Percentiles rank a stretch among this genome's conserved stretches.
Evolutionary conservation across 805 yeast genomes (phyloP).

Genomic region (Cyberlindnera americana): DNA sequence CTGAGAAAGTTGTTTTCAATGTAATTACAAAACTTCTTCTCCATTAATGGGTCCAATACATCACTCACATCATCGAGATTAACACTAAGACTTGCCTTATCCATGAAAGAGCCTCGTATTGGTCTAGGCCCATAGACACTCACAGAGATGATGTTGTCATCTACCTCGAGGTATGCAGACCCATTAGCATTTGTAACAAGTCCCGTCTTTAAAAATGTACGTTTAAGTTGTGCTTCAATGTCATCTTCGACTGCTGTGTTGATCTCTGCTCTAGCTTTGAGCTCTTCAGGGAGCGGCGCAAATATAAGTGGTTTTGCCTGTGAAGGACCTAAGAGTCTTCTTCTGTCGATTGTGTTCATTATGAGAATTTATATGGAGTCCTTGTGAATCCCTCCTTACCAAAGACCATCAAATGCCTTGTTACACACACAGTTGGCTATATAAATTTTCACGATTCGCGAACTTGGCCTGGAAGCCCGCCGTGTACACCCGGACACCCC

Average conservation of each 20-base stretch:
- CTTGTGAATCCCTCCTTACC: not conserved
- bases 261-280: slow-evolving; percentile 9
- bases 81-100: slow-evolving; percentile 63
- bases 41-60: slow-evolving; percentile 30
- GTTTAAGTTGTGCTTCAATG: slow-evolving; percentile 30
- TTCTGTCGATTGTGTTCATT: slow-evolving; percentile 50
- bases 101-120: slow-evolving; percentile 65
- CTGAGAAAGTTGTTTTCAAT: slow-evolving; percentile 36
- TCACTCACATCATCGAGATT: slow-evolving; percentile 35
- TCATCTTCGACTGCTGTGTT: slow-evolving; percentile 19
- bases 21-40: slow-evolving; percentile 43
- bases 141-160: slow-evolving; percentile 44
- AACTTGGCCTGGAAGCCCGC: not conserved
- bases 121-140: slow-evolving; percentile 91
- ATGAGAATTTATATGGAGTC: not conserved
- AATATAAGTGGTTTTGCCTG: slow-evolving; percentile 54
- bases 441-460: not conserved
- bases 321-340: slow-evolving; percentile 82
- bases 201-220: slow-evolving; percentile 59
- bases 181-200: slow-evolving; percentile 73
- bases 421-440: too few relatives aligned
- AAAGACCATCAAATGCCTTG: too few relatives aligned
- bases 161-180: slow-evolving; percentile 73
- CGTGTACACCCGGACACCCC: not conserved
- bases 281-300: slow-evolving; percentile 24